Evolutionary conservation across 2,329 filamentous ascomycete species (phyloP).

Genomic region (Fusarium sp.): DNA sequence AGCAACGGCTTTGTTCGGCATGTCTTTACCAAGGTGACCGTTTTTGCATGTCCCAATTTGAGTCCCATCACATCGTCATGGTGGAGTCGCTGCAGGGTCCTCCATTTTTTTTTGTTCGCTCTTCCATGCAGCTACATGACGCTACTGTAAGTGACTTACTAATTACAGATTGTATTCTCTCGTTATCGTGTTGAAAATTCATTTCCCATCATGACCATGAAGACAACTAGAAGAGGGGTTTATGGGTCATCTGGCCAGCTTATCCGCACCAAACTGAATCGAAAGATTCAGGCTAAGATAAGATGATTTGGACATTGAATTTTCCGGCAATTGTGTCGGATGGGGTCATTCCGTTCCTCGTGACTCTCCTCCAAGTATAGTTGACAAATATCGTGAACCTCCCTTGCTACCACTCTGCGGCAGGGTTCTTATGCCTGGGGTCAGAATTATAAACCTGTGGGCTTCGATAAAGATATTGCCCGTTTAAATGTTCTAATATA

Average conservation of each 20-base stretch:
- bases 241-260: constrained; percentile 4
- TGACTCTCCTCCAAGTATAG: background rate
- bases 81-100: constrained; percentile 38
- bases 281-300: background rate
- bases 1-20: constrained; percentile 5
- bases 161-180: constrained; percentile 25
- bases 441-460: background rate
- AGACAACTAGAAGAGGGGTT: constrained; percentile 9
- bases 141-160: constrained; percentile 24
- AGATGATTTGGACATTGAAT: background rate
- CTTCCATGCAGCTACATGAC: constrained; percentile 22
- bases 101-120: constrained; percentile 28
- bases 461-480: background rate
- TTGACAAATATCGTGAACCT: background rate
- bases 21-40: background rate
- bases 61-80: constrained; percentile 30
- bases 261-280: constrained; percentile 2
- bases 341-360: background rate
- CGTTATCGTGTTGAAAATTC: constrained; percentile 21
- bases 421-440: background rate
- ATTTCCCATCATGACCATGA: constrained; percentile 15
- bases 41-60: background rate
- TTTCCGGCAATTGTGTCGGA: background rate
- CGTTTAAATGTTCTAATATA: background rate
- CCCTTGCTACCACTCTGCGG: background rate